These are phyloP conservation scores for Carpinus fangiana DNA, from an alignment of 306 rosid genomes.

Conservation along the genomic window DNA sequence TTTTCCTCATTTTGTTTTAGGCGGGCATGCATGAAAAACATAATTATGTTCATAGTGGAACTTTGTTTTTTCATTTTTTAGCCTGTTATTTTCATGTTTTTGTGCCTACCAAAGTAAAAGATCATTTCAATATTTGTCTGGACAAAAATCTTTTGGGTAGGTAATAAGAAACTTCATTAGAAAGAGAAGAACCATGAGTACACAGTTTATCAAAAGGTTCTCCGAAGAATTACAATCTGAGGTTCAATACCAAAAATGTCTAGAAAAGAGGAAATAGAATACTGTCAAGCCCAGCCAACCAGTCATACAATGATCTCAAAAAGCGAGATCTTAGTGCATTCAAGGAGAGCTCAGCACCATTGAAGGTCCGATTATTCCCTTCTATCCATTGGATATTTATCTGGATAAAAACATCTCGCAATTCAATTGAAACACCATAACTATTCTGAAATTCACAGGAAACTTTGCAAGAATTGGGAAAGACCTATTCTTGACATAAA, in stretches of 20 bases:
- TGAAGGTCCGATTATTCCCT: neutral
- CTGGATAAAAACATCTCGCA: neutral
- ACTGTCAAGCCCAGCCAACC: too few relatives aligned
- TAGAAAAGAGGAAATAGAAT: too few relatives aligned
- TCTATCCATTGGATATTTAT: neutral
- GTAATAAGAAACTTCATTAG: neutral
- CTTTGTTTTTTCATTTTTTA: neutral
- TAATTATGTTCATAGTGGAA: neutral
- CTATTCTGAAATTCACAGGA: neutral
- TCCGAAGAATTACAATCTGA: too few relatives aligned
- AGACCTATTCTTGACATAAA: neutral
- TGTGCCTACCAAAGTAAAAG: neutral
- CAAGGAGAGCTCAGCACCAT: neutral
- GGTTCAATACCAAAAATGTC: too few relatives aligned
- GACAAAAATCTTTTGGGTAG: neutral
- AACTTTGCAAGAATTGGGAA: neutral
- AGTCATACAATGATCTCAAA: too few relatives aligned
- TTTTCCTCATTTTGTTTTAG: neutral
- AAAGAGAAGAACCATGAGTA: too few relatives aligned
- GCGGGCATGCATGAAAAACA: neutral
- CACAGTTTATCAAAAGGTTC: neutral
- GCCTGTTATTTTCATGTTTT: neutral
- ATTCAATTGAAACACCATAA: neutral
- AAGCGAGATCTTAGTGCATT: too few relatives aligned
- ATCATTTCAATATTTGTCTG: neutral